Base-by-base conservation (phyloP, 1,284 basidiomycete species). In the Austroboletus novae-zelandiae region DNA sequence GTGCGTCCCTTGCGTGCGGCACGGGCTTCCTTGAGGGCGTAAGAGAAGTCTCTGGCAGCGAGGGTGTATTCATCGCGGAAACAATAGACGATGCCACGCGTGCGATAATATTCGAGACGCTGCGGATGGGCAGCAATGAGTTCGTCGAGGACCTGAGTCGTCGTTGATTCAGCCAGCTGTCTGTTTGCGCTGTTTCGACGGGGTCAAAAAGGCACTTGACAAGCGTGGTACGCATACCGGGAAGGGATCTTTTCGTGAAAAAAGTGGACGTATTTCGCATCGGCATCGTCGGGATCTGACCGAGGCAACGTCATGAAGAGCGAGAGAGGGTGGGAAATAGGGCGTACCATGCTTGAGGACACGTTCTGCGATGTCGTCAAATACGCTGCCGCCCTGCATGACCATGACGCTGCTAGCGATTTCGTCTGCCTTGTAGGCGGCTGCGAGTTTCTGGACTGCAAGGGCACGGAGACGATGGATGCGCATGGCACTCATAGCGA, bases 191-290 rank as follows among this genome's bases (percentile, higher is more conserved):
- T 57, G 46, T 57, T 56, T 47, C 39, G 53, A 60, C 30, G 31
- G 58, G 20, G 20, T 63, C 52, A 57, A 51, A 54, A 34, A 46
- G 48, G 47, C 39, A 44, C 29, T 40, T 32, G 54, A 27, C 45
- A 18, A 46, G 5, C 43, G 52, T 40, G 34, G 32, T 45, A 39
- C 43, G 73, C 76, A 45, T 57, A 91, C 89, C 89, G 78, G 48
- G 89, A 91, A 20, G 90, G 90, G 58, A 93, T 92, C 71, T 90
- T 91, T 64, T 93, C 89, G 61, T 92, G 90, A 69, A 92, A 92
- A 64, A 92, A 92, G 60, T 91, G 86, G 5, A 92, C 89, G 66
- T 92, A 92, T 73, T 78, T 81, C 5, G 90, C 89, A 60, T 92
- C 88, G 8, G 77, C 60, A 58, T 91, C 85, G 57, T 77, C 74